phyloP scores from a whole-genome alignment of 2,329 filamentous ascomycete genomes.

The Podosphaera aphanis region DNA sequence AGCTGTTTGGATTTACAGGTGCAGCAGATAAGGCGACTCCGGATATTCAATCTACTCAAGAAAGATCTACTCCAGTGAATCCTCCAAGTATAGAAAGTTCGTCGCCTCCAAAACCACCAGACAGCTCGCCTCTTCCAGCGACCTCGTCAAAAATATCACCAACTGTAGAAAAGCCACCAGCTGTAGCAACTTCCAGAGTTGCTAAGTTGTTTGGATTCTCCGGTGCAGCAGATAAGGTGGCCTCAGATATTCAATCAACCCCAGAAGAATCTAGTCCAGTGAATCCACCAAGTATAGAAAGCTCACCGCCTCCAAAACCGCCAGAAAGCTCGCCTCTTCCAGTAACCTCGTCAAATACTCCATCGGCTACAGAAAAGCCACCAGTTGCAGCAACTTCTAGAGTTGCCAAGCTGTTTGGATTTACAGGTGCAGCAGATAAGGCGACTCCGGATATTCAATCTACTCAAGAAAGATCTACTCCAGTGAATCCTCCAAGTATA shows the following conservation, averaged over 20 bases:
- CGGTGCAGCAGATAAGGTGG: no score
- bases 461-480: neutral
- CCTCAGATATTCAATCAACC: neutral
- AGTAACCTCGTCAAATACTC: neutral
- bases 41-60: neutral
- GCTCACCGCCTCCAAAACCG: neutral
- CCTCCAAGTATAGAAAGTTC: neutral
- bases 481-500: neutral
- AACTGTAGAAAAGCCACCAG: neutral
- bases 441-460: neutral
- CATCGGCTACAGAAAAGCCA: neutral
- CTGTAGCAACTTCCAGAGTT: neutral
- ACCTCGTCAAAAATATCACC: no score
- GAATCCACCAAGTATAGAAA: neutral
- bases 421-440: neutral
- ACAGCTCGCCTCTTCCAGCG: neutral
- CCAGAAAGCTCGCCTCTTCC: neutral
- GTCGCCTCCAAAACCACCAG: no score
- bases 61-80: neutral
- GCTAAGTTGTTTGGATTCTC: no score
- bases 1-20: neutral
- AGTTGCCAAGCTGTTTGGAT: neutral
- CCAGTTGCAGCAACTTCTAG: neutral
- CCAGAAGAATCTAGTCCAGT: neutral
- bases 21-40: neutral